Evolutionary conservation across 345 rosid genomes (phyloP).

Genomic region (Carallia brachiata): DNA sequence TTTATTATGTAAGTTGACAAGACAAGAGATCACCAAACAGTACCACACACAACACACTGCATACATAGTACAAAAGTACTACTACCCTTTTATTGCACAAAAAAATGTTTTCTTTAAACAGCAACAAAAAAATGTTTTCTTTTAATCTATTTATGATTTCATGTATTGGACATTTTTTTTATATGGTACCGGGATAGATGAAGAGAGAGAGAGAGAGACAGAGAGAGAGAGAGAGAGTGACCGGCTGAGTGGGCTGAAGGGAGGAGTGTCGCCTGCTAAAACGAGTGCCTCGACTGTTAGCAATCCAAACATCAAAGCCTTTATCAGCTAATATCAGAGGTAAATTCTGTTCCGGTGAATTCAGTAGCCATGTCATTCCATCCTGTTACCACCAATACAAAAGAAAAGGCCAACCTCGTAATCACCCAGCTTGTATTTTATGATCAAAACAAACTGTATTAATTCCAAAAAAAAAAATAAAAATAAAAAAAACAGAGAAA

Average conservation of each 20-base stretch:
- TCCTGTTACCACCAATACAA: constrained; percentile 49
- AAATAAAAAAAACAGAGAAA: no score
- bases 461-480: no score
- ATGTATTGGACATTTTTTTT: no score
- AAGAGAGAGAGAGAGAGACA: no score
- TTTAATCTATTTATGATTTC: no score
- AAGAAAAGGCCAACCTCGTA: not conserved
- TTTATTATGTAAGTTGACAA: not conserved
- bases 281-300: constrained; percentile 80
- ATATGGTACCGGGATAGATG: no score
- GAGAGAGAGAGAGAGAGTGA: constrained; percentile 12
- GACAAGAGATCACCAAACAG: not conserved
- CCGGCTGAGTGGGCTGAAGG: constrained; percentile 48
- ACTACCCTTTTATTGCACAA: no score
- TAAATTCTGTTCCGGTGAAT: constrained; percentile 74
- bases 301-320: constrained; percentile 97
- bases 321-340: constrained; percentile 79
- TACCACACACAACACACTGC: no score
- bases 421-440: not conserved
- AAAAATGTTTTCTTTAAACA: no score
- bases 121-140: not conserved
- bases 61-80: not conserved
- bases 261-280: constrained; percentile 62
- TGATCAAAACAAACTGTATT: no score
- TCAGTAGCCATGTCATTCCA: constrained; percentile 87